Evolutionary conservation across 768 basidiomycete species (phyloP).

Genomic region (Multifurca ochricompacta): DNA sequence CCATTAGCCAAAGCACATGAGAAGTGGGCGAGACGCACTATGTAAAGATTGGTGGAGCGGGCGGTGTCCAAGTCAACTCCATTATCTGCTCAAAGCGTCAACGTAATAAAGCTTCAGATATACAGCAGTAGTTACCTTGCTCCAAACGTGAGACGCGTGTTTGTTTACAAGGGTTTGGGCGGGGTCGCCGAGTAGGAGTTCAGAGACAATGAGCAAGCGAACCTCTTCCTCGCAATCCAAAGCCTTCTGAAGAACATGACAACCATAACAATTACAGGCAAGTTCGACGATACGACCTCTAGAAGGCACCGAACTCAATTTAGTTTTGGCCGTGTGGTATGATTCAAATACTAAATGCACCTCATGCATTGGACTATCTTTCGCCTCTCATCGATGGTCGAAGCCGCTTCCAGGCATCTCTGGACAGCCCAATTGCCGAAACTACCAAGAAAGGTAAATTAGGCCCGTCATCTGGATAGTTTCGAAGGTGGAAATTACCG

Average conservation of each 20-base stretch:
- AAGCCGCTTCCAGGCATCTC: slow-evolving; percentile 74
- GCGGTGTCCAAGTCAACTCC: slow-evolving; percentile 83
- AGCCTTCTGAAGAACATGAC: slow-evolving; percentile 84
- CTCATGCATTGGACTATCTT: slow-evolving; percentile 86
- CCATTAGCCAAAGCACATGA: background rate
- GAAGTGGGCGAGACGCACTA: slow-evolving; percentile 44
- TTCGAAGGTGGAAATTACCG: slow-evolving; percentile 36
- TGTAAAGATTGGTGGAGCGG: slow-evolving; percentile 82
- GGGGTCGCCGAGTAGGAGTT: slow-evolving; percentile 76
- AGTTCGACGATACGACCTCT: slow-evolving; percentile 82
- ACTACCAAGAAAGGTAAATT: slow-evolving; percentile 31
- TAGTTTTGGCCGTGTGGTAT: background rate
- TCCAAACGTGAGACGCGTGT: slow-evolving; percentile 89
- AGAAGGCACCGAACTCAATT: background rate
- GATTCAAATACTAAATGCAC: slow-evolving; percentile 31
- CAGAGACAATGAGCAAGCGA: slow-evolving; percentile 72
- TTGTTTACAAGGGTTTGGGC: slow-evolving; percentile 84
- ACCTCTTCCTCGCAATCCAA: slow-evolving; percentile 88
- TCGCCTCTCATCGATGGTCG: slow-evolving; percentile 62
- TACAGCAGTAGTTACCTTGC: slow-evolving; percentile 46
- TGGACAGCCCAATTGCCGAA: slow-evolving; percentile 93
- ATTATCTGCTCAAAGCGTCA: slow-evolving; percentile 49
- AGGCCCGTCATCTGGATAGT: background rate
- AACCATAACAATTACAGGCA: slow-evolving; percentile 84
- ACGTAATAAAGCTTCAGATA: slow-evolving; percentile 10